Percentiles rank a stretch among this genome's conserved stretches.
Evolutionary conservation across 371 early-diverging fungal species (phyloP).

Genomic region (Actinomortierella ambigua): DNA sequence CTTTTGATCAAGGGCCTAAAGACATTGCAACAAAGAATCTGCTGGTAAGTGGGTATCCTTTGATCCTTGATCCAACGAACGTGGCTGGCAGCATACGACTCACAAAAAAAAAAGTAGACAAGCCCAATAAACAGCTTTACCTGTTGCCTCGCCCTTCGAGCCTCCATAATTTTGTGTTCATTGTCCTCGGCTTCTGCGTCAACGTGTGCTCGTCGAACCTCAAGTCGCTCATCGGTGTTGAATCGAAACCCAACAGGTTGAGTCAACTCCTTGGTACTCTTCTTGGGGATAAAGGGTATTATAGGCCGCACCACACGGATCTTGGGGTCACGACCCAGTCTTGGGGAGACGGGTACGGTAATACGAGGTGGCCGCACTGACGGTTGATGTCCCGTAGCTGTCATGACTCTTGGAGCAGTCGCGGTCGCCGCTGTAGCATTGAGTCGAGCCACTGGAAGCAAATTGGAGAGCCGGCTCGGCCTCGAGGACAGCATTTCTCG

Average conservation of each 20-base stretch:
- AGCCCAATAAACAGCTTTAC: neutral
- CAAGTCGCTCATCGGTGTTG: conserved; percentile 21
- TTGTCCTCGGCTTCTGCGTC: no score
- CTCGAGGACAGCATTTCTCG: no score
- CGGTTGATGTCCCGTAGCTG: neutral
- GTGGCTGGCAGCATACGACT: no score
- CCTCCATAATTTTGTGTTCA: no score
- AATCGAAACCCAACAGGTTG: conserved; percentile 31
- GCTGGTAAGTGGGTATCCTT: no score
- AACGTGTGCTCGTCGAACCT: conserved; percentile 3
- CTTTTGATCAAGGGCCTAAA: conserved; percentile 20
- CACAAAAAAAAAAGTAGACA: neutral
- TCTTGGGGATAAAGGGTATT: conserved; percentile 21
- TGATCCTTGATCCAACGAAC: no score
- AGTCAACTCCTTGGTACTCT: conserved; percentile 38
- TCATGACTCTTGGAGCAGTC: neutral
- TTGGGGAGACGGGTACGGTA: conserved; percentile 29
- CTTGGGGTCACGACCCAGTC: conserved; percentile 17
- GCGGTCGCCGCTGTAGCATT: neutral
- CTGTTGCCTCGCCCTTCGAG: no score
- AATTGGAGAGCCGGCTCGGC: no score
- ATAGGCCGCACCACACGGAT: conserved; percentile 17
- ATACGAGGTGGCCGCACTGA: conserved; percentile 4
- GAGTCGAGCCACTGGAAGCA: no score
- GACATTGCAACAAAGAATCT: neutral